Evolutionary conservation across 1,284 basidiomycete species (phyloP).

Genomic region (Fomitopsis schrenkii): DNA sequence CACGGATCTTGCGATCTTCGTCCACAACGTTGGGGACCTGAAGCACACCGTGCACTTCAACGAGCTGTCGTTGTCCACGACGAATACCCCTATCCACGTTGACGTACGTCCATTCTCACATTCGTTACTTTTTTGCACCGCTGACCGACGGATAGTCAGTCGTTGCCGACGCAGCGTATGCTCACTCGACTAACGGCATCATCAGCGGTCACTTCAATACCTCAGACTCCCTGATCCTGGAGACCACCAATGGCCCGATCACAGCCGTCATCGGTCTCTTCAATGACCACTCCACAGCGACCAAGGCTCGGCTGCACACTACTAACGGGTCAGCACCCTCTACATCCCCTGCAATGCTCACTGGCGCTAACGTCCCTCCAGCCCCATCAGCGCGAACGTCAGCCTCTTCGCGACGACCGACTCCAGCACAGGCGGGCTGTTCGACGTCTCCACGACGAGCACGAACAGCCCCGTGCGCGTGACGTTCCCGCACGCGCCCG

Average conservation of each 20-base stretch:
- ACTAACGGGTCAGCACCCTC: slow-evolving; percentile 33
- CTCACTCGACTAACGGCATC: neutral
- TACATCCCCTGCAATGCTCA: too few relatives aligned
- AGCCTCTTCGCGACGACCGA: slow-evolving; percentile 23
- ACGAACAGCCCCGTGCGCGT: slow-evolving; percentile 28
- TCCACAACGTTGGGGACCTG: slow-evolving; percentile 18
- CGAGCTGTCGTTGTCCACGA: slow-evolving; percentile 9
- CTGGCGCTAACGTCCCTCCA: slow-evolving; percentile 10
- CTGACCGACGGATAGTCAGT: slow-evolving; percentile 26
- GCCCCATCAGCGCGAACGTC: slow-evolving; percentile 27
- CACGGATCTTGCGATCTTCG: slow-evolving; percentile 20
- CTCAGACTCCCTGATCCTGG: slow-evolving; percentile 18
- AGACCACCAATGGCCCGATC: slow-evolving; percentile 34
- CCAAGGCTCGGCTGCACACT: slow-evolving; percentile 25
- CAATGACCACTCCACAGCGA: slow-evolving; percentile 24
- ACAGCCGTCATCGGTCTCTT: slow-evolving; percentile 30
- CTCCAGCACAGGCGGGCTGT: slow-evolving; percentile 22
- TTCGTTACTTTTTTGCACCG: neutral
- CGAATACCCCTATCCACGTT: slow-evolving; percentile 14
- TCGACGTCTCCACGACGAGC: slow-evolving; percentile 26
- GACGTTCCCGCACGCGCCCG: slow-evolving; percentile 31
- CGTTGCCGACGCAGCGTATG: slow-evolving; percentile 18
- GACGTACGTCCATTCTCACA: slow-evolving; percentile 10
- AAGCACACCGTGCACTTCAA: slow-evolving; percentile 14
- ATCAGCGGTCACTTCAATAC: neutral